Evolutionary conservation across 495 filamentous ascomycete genomes (phyloP), one percentile per base, ranked within the genome.

Genomic region (Friedmanniomyces simplex): DNA sequence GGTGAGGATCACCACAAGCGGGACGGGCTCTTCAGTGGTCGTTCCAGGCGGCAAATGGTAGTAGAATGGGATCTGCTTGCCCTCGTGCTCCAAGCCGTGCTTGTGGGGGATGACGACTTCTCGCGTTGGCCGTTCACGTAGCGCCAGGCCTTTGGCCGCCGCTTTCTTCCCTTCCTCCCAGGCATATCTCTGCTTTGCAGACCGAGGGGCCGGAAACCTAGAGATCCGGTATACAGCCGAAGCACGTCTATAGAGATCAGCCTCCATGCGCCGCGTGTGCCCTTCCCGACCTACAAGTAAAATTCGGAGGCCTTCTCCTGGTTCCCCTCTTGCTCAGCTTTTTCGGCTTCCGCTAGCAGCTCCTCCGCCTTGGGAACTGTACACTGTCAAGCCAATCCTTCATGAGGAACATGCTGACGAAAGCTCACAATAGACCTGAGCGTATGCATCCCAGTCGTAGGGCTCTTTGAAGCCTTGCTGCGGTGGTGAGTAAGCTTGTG

Each of bases 201-300:
- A 43, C 14, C 70, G 46, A 18, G 69, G 69, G 5, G 70, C 70
- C 22, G 87, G 86, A 65, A 89, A 90, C 18, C 87, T 79, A 0
- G 84, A 76, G 60, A 90, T 89, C 46, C 87, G 79, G 64, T 86
- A 82, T 26, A 90, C 73, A 45, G 83, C 82, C 0, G 84, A 84
- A 3, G 83, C 83, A 21, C 86, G 81, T 22, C 68, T 70, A 21
- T 14, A 22, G 5, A 18, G 1, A 45, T 63, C 43, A 66, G 61
- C 36, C 22, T 25, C 22, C 1, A 20, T 47, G 22, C 13, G 5
- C 1, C 1, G 12, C 16, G 10, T 10, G 26, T 8, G 8, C 20
- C 2, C 12, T 5, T 8, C 0, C n/a, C 24, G 49, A 24, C 41
- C 6, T 63, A 66, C 65, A 88, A 74, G 64, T 87, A 88, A 30